Percentiles rank a stretch among this genome's conserved stretches.
These are phyloP conservation scores for Ceratocystis destructans DNA, from an alignment of 2,329 filamentous ascomycete genomes.

Conservation along the genomic window DNA sequence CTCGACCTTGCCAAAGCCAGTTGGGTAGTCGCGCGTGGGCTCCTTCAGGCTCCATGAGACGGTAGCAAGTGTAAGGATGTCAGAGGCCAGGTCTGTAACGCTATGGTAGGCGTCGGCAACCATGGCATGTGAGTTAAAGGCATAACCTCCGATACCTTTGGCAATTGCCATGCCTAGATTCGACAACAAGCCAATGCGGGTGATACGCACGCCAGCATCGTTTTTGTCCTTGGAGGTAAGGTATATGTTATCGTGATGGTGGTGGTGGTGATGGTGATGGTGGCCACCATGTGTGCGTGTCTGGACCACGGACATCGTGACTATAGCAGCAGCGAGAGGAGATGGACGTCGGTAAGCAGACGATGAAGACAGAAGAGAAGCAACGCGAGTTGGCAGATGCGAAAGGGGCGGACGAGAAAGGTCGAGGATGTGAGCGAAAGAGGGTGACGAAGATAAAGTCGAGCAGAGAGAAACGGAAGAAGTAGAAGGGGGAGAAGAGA, in stretches of 20 bases:
- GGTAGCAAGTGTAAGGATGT: slow-evolving; percentile 84
- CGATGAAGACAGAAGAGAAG: slow-evolving; percentile 9
- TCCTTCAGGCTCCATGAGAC: slow-evolving; percentile 86
- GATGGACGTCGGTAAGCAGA: slow-evolving; percentile 8
- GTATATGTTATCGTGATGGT: slow-evolving; percentile 85
- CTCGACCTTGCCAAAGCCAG: slow-evolving; percentile 95
- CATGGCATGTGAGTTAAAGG: slow-evolving; percentile 89
- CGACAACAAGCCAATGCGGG: slow-evolving; percentile 49
- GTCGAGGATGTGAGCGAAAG: slow-evolving; percentile 25
- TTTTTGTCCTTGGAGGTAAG: slow-evolving; percentile 77
- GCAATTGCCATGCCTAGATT: slow-evolving; percentile 90
- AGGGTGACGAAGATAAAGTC: background rate
- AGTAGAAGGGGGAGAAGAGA: slow-evolving; percentile 1
- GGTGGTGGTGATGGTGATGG: slow-evolving; percentile 55
- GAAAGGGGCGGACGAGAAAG: slow-evolving; percentile 20
- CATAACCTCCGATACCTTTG: slow-evolving; percentile 83
- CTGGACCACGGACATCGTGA: slow-evolving; percentile 10
- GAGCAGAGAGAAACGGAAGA: slow-evolving; percentile 7
- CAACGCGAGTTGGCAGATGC: slow-evolving; percentile 4
- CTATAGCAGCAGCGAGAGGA: slow-evolving; percentile 9
- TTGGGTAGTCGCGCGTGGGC: slow-evolving; percentile 70
- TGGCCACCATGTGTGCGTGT: slow-evolving; percentile 15
- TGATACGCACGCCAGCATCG: slow-evolving; percentile 50
- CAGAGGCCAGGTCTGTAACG: slow-evolving; percentile 85
- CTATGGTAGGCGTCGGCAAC: slow-evolving; percentile 91